These are phyloP conservation scores for Alternaria incomplexa DNA, from an alignment of 2,329 filamentous ascomycete genomes.

Conservation along the genomic window DNA sequence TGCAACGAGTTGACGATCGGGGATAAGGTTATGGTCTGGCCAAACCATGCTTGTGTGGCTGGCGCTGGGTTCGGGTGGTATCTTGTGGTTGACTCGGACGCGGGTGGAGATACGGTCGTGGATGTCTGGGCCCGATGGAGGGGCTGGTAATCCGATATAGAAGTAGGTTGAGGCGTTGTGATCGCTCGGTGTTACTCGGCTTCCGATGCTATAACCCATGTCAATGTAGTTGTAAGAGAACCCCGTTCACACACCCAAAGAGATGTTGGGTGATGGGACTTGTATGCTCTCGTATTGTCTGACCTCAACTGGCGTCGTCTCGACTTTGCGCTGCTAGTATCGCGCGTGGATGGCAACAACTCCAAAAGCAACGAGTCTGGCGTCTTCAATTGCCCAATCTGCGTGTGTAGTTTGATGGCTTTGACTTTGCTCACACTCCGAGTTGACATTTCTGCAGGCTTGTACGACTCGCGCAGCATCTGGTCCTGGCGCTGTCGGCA, in stretches of 20 bases:
- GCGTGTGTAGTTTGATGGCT: slow-evolving; percentile 28
- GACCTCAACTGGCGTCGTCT: not conserved
- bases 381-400: slow-evolving; percentile 39
- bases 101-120: slow-evolving; percentile 62
- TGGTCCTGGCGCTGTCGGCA: slow-evolving; percentile 40
- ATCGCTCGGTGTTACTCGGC: not conserved
- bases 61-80: slow-evolving; percentile 76
- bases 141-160: slow-evolving; percentile 62
- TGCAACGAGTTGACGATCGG: slow-evolving; percentile 62
- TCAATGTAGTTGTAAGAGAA: not conserved
- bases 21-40: slow-evolving; percentile 73
- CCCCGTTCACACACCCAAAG: not conserved
- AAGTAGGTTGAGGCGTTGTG: not conserved
- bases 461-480: slow-evolving; percentile 39
- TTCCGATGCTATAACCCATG: not conserved
- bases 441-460: slow-evolving; percentile 37
- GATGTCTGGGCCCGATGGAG: slow-evolving; percentile 77
- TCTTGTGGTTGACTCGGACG: slow-evolving; percentile 71
- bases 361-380: slow-evolving; percentile 14
- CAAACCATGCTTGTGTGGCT: slow-evolving; percentile 82
- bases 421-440: slow-evolving; percentile 38
- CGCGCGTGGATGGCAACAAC: slow-evolving; percentile 8
- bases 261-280: not conserved
- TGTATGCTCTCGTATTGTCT: not conserved
- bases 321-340: not conserved